Evolutionary conservation across 2,329 filamentous ascomycete genomes (phyloP), one percentile per base, ranked within the genome.

Genomic region (Sclerotinia glacialis): DNA sequence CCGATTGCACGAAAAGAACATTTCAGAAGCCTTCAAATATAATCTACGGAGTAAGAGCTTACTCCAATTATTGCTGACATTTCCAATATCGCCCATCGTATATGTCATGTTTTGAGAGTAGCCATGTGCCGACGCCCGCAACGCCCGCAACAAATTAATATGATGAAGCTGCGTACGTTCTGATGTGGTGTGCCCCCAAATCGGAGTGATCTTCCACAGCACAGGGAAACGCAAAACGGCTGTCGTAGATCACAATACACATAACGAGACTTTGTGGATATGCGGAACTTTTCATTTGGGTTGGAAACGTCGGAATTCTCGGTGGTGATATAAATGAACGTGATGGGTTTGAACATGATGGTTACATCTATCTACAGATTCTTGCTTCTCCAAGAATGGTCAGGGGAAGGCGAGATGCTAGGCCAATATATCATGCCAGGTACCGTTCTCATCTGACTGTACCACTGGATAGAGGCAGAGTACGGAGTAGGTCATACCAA

Each of bases 201-300:
- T 34, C 47, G 46, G 55, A 46, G n/a, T 16, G 34, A 44, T 52
- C 44, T 31, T 49, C 54, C 37, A 42, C 16, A 65, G 54, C 55
- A 65, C 16, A 46, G 31, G 16, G 23, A 31, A 59, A 47, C 8
- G 23, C 34, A 31, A 65, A 65, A 65, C 64, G 64, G 54, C 26
- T 53, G 46, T 52, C 23, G 55, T 61, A 61, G 64, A 65, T 61
- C 64, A 52, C 46, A 61, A 53, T 53, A 49, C 59, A 52, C 58
- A 26, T 61, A 47, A 65, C 23, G 34, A 47, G 46, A 44, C 23
- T 42, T 44, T 23, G 47, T 59, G 42, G 26, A 11, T 9, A 28
- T 64, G 16, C 46, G n/a, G 26, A 50, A 16, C 8, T 26, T 31
- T 40, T 53, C 26, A 28, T 31, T 11, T 53, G 23, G 49, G 55